Base-by-base conservation (phyloP, 306 rosid species). In the Astragalus glycyphyllos region DNA sequence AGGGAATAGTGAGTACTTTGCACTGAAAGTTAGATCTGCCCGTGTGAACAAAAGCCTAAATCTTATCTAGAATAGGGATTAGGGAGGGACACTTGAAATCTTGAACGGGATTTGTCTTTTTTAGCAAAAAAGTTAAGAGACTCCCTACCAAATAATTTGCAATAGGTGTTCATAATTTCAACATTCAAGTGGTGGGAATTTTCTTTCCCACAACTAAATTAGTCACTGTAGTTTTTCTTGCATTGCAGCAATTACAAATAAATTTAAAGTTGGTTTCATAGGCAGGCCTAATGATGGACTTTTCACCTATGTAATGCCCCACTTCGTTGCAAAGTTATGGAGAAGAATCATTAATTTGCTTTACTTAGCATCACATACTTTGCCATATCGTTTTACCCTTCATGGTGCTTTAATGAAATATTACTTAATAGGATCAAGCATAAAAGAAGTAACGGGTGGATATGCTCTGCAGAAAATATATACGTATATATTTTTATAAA, bases 301-400 rank as follows among this genome's bases (percentile, higher is more conserved):
- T 72, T 81, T 45, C 35, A 37, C 37, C 65, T 60, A 64, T 57
- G 66, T 40, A 35, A 65, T 70, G 4, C 79, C 75, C 84, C 78
- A 80, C 75, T 45, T 46, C 4, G 15, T 15, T 29, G 40, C 29
- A 26, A 76, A 71, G 72, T 45, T 69, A 46, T 35, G 75, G 45
- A 72, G 1, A 42, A 80, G 68, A 81, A 81, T 76, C 57, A 76
- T 72, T 65, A 59, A 41, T 42, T 50, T 65, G 78, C 75, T 81
- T 80, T 80, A 58, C n/a, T 70, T 58, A 49, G 50, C 29, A 65
- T 56, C 58, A 41, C 69, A 47, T 34, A 54, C 49, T 64, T 58
- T 35, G 29, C 32, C 60, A 8, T n/a, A 40, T 13, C 65, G 4
- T 56, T 38, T 66, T n/a, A 11, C 15, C 46, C 11, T 34, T 75